These are phyloP conservation scores for Globisporangium orthogonon DNA, from an alignment of 352 stramenopile species.

Conservation along the genomic window DNA sequence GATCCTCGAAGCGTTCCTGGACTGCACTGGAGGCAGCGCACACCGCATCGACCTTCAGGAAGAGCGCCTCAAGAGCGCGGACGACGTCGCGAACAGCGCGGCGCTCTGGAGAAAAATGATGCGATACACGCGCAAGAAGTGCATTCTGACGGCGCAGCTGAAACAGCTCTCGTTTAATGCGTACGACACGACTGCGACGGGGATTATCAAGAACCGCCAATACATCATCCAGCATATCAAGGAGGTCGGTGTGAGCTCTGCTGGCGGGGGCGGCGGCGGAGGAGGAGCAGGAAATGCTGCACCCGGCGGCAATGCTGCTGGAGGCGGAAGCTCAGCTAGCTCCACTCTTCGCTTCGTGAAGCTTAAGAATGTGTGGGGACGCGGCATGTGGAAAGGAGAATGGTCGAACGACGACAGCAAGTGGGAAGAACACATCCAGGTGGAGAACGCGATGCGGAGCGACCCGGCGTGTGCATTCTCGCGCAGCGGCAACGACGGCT, in stretches of 20 bases:
- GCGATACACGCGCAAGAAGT: slow-evolving; percentile 47
- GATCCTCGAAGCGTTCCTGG: slow-evolving; percentile 82
- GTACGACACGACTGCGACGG: slow-evolving; percentile 44
- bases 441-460: slow-evolving; percentile 54
- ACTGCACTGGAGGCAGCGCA: slow-evolving; percentile 83
- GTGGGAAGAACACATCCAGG: slow-evolving; percentile 77
- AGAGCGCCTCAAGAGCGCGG: slow-evolving; percentile 15
- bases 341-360: slow-evolving; percentile 65
- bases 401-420: slow-evolving; percentile 82
- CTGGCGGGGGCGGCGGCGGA: slow-evolving; percentile 1
- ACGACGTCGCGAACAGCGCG: slow-evolving; percentile 12
- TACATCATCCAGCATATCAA: slow-evolving; percentile 71
- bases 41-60: slow-evolving; percentile 66
- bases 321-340: not conserved
- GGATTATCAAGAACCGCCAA: slow-evolving; percentile 72
- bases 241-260: slow-evolving; percentile 30
- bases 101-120: slow-evolving; percentile 66
- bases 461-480: slow-evolving; percentile 60
- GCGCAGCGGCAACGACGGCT: slow-evolving; percentile 61
- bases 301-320: not conserved
- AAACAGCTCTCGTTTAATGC: slow-evolving; percentile 67
- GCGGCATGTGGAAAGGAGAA: slow-evolving; percentile 75
- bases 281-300: not conserved
- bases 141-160: slow-evolving; percentile 60
- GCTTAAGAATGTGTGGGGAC: slow-evolving; percentile 74